phyloP scores from a whole-genome alignment of 2,329 filamentous ascomycete species.

The Raffaelea ambrosiae region DNA sequence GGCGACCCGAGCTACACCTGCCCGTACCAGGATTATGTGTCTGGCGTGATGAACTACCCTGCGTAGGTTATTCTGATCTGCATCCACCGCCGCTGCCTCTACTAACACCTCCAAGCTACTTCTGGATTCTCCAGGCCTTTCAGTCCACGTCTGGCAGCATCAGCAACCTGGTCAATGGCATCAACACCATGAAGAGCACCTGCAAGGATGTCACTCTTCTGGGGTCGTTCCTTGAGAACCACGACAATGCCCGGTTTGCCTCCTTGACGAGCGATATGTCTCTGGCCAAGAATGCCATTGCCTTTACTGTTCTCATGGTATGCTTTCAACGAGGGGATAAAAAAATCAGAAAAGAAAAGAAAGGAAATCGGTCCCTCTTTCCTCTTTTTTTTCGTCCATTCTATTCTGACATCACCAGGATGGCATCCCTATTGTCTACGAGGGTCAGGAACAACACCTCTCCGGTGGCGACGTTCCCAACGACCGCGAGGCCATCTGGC shows the following conservation, averaged over 20 bases:
- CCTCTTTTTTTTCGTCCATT: background rate
- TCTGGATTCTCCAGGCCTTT: constrained; percentile 28
- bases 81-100: background rate
- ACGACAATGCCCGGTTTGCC: constrained; percentile 47
- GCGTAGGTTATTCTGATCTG: constrained; percentile 5
- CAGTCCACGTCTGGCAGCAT: constrained; percentile 24
- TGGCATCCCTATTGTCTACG: constrained; percentile 57
- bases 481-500: constrained; percentile 52
- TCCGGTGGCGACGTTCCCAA: constrained; percentile 35
- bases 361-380: too few relatives aligned
- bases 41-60: constrained; percentile 51
- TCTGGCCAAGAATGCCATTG: constrained; percentile 51
- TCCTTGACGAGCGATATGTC: constrained; percentile 42
- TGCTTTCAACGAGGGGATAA: too few relatives aligned
- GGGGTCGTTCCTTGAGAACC: constrained; percentile 49
- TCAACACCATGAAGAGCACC: constrained; percentile 22
- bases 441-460: constrained; percentile 57
- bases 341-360: too few relatives aligned
- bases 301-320: constrained; percentile 49
- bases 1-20: constrained; percentile 42
- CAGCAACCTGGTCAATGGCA: constrained; percentile 29
- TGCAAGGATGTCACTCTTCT: constrained; percentile 37
- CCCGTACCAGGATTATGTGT: constrained; percentile 44
- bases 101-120: constrained; percentile 31
- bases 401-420: constrained; percentile 1